These are phyloP conservation scores for Fusarium multiceps DNA, from an alignment of 2,329 filamentous ascomycete species.

Conservation along the genomic window DNA sequence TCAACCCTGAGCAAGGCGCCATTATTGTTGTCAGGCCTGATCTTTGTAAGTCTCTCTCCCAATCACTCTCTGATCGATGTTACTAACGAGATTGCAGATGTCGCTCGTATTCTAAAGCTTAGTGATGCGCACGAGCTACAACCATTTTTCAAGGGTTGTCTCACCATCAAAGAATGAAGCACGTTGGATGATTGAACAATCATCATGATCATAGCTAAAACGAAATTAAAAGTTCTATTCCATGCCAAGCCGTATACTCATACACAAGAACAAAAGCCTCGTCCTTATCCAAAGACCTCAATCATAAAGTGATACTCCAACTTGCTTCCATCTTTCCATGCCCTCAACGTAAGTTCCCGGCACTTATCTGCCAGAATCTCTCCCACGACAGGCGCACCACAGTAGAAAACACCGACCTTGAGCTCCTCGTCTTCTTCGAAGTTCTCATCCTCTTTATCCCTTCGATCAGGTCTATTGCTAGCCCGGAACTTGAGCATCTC, in stretches of 20 bases:
- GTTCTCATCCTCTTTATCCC: neutral
- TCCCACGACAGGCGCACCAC: constrained; percentile 66
- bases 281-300: constrained; percentile 62
- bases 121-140: neutral
- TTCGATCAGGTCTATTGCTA: constrained; percentile 22
- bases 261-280: neutral
- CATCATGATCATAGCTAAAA: neutral
- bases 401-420: constrained; percentile 68
- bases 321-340: constrained; percentile 61
- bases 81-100: neutral
- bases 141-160: constrained; percentile 17
- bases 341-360: constrained; percentile 60
- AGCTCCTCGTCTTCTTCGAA: constrained; percentile 50
- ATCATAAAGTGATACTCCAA: constrained; percentile 69
- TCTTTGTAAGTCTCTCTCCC: constrained; percentile 15
- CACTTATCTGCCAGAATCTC: constrained; percentile 67
- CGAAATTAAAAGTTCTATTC: neutral
- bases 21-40: constrained; percentile 37
- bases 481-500: constrained; percentile 58
- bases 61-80: accelerated
- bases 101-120: constrained; percentile 4
- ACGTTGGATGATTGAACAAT: accelerated
- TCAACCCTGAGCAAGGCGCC: constrained; percentile 14
- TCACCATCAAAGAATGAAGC: neutral
- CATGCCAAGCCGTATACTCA: neutral